These are phyloP conservation scores for Laetiporus sulphureus DNA, from an alignment of 1,284 basidiomycete species.

Conservation along the genomic window DNA sequence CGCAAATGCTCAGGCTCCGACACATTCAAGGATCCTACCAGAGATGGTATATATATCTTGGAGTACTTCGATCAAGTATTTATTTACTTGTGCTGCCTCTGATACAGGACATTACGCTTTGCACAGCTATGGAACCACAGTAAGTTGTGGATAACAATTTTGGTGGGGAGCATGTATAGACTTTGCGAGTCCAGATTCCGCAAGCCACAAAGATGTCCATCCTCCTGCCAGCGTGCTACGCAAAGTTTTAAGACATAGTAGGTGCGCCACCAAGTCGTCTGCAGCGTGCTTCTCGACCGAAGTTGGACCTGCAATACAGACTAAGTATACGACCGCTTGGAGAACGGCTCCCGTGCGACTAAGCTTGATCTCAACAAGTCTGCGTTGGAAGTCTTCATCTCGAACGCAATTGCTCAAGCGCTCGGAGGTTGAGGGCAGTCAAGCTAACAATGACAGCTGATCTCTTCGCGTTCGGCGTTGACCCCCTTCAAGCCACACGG, in stretches of 20 bases:
- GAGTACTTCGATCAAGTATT: too few relatives aligned
- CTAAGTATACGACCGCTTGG: conserved; percentile 39
- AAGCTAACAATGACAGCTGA: conserved; percentile 27
- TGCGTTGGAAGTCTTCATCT: conserved; percentile 34
- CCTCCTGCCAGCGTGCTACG: conserved; percentile 38
- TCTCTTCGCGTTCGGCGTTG: conserved; percentile 35
- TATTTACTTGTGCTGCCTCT: too few relatives aligned
- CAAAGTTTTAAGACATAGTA: conserved; percentile 42
- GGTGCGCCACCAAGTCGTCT: conserved; percentile 18
- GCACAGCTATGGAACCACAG: too few relatives aligned
- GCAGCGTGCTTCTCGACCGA: neutral
- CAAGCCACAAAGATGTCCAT: conserved; percentile 41
- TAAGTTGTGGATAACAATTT: too few relatives aligned
- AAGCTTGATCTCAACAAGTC: conserved; percentile 21
- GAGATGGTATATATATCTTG: conserved; percentile 47
- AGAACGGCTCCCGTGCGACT: conserved; percentile 29
- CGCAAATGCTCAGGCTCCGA: conserved; percentile 45
- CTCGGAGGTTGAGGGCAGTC: conserved; percentile 26
- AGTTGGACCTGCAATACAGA: too few relatives aligned
- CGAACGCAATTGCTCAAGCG: conserved; percentile 27
- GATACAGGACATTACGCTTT: too few relatives aligned
- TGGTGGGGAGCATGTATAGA: too few relatives aligned
- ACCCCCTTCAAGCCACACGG: conserved; percentile 50
- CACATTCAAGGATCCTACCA: conserved; percentile 42
- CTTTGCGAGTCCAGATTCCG: conserved; percentile 34